Conservation (phyloP, 306 rosid genomes). For the Prunus dulcis region DNA sequence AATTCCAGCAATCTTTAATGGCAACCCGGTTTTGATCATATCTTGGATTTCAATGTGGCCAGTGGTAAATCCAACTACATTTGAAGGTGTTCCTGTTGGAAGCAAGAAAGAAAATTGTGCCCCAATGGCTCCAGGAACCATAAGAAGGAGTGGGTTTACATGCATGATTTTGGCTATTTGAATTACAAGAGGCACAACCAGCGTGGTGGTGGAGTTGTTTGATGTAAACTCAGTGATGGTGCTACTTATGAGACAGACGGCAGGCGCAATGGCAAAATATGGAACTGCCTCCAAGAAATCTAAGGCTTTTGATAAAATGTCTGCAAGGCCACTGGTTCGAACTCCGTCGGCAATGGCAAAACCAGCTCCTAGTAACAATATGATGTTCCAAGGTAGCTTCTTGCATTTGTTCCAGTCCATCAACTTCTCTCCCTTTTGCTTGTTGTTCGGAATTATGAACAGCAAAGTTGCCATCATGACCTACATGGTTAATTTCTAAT, state of each 20-base stretch:
- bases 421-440: constrained; percentile 67
- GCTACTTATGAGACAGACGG: constrained; percentile 60
- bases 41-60: constrained; percentile 67
- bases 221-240: constrained; percentile 79
- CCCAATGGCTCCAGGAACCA: constrained; percentile 83
- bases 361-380: constrained; percentile 80
- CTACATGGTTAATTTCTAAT: constrained; percentile 27
- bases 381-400: constrained; percentile 80
- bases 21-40: constrained; percentile 74
- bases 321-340: constrained; percentile 68
- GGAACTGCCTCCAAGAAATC: constrained; percentile 63
- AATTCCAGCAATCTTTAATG: constrained; percentile 67
- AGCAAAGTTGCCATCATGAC: constrained; percentile 70
- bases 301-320: constrained; percentile 47
- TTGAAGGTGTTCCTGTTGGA: constrained; percentile 82
- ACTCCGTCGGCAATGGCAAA: constrained; percentile 92
- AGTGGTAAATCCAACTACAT: constrained; percentile 73
- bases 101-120: constrained; percentile 75
- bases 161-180: constrained; percentile 63
- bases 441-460: constrained; percentile 85
- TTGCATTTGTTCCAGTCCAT: constrained; percentile 95
- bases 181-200: constrained; percentile 60
- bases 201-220: constrained; percentile 80
- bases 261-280: constrained; percentile 64
- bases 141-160: constrained; percentile 70